phyloP scores from a whole-genome alignment of 371 early-diverging fungal genomes.

The Coemansia sp. region DNA sequence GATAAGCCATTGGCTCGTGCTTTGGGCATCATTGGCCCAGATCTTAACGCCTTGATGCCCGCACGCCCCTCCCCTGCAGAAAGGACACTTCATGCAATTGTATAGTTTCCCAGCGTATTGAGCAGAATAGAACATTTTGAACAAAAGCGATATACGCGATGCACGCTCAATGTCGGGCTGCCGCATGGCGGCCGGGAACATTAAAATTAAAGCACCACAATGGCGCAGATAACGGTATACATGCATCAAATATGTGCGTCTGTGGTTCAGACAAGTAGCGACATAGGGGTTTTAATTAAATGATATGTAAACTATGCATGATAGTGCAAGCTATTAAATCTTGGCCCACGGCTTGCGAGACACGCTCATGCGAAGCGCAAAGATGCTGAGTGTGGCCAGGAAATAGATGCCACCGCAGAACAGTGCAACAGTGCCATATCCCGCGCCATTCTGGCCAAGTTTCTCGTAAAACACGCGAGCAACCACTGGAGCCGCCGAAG shows the following conservation, averaged over 20 bases:
- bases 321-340: slow-evolving; percentile 13
- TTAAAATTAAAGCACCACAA: background rate
- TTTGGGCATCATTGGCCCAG: background rate
- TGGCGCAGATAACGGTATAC: too few relatives aligned
- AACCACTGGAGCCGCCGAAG: slow-evolving; percentile 43
- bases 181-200: background rate
- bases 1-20: background rate
- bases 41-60: background rate
- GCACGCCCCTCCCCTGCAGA: background rate
- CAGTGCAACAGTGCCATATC: slow-evolving; percentile 44
- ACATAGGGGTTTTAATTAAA: background rate
- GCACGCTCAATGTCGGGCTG: background rate
- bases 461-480: slow-evolving; percentile 45
- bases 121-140: background rate
- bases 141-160: too few relatives aligned
- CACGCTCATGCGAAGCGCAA: slow-evolving; percentile 44
- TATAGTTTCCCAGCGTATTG: too few relatives aligned
- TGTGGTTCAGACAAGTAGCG: too few relatives aligned
- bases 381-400: slow-evolving; percentile 42
- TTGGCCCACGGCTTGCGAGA: slow-evolving; percentile 38
- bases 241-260: too few relatives aligned
- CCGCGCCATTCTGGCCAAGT: slow-evolving; percentile 42
- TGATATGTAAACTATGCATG: background rate
- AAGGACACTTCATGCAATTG: too few relatives aligned
- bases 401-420: slow-evolving; percentile 46